A percentile compares a stretch with the other conserved stretches of the same genome.
Evolutionary conservation across 1,284 basidiomycete genomes (phyloP).

Genomic region (Rhodotorula sp.): DNA sequence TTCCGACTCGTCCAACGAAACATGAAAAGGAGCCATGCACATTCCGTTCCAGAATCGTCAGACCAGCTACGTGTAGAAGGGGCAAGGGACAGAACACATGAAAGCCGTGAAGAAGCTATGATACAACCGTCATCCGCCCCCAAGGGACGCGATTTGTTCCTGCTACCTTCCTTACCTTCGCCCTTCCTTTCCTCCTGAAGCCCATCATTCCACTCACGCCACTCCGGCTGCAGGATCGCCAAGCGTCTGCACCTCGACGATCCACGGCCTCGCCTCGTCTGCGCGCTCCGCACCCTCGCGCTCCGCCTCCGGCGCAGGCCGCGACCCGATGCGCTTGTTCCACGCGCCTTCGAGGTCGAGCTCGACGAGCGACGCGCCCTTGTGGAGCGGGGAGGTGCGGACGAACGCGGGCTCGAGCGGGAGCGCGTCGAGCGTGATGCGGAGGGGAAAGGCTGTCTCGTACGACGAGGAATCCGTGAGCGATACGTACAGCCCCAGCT

Average conservation of each 20-base stretch:
- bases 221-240: neutral
- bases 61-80: too few relatives aligned
- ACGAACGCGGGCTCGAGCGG: neutral
- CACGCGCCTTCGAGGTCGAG: constrained; percentile 24
- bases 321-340: neutral
- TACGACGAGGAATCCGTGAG: neutral
- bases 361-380: constrained; percentile 5
- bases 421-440: constrained; percentile 14
- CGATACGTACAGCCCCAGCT: constrained; percentile 25
- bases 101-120: too few relatives aligned
- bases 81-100: too few relatives aligned
- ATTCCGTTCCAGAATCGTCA: too few relatives aligned
- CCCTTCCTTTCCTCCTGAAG: neutral
- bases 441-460: neutral
- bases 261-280: neutral
- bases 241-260: neutral
- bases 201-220: neutral
- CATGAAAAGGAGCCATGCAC: too few relatives aligned
- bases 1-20: too few relatives aligned
- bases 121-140: too few relatives aligned
- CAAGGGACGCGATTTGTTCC: too few relatives aligned
- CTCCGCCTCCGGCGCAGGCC: neutral
- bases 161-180: neutral
- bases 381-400: neutral
- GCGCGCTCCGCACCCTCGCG: neutral